Base-by-base conservation (phyloP, 2,329 filamentous ascomycete genomes). In the Ophiostoma himal-ulmi region DNA sequence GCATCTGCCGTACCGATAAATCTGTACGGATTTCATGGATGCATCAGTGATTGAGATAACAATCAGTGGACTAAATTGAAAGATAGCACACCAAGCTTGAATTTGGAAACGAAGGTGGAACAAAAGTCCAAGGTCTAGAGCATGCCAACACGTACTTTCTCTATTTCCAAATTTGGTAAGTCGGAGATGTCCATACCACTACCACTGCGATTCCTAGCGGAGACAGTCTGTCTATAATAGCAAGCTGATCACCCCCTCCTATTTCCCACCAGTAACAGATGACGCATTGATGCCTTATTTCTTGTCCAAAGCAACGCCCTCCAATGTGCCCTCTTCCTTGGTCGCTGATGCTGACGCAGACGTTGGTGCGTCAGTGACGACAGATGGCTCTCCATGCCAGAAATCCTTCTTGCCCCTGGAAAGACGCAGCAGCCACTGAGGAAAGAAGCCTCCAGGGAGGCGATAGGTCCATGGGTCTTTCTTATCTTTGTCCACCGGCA, bases 401-500 rank as follows among this genome's bases (percentile, higher is more conserved):
- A 71, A 73, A 41, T 72, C 64, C 26, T 72, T 71, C 64, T 71
- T 71, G 22, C 75, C 76, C 70, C 75, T 75, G 70, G 76, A 74
- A 26, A 73, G 72, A 34, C 74, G 73, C 36, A 76, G 74, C 4
- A 71, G 72, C 62, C 78, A 75, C 36, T 77, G 73, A 5, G 82
- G 80, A 52, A 84, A 76, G 71, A 84, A 81, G 80, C 83, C 84
- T 4, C 83, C 83, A 0, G 78, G 77, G 3, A 82, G 81, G 73
- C 82, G 83, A 83, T 82, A 85, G 1, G 83, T 82, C 84, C 84
- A 86, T 74, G 85, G 85, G 70, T 86, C 83, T 73, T 86, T 86
- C 72, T 83, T 77, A 57, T 85, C 82, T 72, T 86, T 85, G 73
- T 86, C 82, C 22, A 80, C 79, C 2, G 84, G 84, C 74, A 83